These are phyloP conservation scores for Pseudoneurospora amorphoporcata DNA, from an alignment of 495 filamentous ascomycete species.

Conservation along the genomic window DNA sequence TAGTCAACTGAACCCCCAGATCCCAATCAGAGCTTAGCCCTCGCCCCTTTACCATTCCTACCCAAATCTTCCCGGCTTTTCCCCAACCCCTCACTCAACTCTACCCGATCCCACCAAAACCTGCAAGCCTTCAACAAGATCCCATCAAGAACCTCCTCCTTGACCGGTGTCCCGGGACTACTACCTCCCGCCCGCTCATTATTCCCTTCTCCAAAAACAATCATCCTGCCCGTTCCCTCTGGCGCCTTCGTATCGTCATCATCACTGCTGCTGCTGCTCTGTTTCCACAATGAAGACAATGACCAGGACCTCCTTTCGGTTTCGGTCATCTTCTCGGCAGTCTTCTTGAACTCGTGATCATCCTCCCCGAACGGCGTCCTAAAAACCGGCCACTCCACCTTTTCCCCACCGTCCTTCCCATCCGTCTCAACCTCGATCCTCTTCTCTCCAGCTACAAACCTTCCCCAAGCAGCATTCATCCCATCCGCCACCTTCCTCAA, in stretches of 20 bases:
- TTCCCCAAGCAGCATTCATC: slow-evolving; percentile 46
- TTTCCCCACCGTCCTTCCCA: slow-evolving; percentile 4
- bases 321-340: neutral
- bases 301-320: slow-evolving; percentile 15
- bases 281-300: neutral
- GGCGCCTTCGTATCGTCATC: neutral
- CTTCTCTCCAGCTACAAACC: slow-evolving; percentile 36
- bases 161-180: slow-evolving; percentile 30
- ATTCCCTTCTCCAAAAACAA: slow-evolving; percentile 54
- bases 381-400: slow-evolving; percentile 22
- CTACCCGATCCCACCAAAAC: slow-evolving; percentile 45
- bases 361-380: slow-evolving; percentile 12
- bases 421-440: slow-evolving; percentile 40
- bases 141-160: slow-evolving; percentile 29
- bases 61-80: slow-evolving; percentile 1
- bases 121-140: slow-evolving; percentile 40
- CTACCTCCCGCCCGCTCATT: slow-evolving; percentile 42
- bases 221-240: slow-evolving; percentile 18
- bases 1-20: neutral
- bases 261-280: neutral
- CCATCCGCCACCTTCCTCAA: slow-evolving; percentile 39
- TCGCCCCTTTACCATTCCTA: slow-evolving; percentile 1
- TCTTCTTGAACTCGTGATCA: neutral
- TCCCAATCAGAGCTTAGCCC: slow-evolving; percentile 3
- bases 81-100: slow-evolving; percentile 34